Conservation (phyloP, 495 filamentous ascomycete genomes). For the Podospora sp. region DNA sequence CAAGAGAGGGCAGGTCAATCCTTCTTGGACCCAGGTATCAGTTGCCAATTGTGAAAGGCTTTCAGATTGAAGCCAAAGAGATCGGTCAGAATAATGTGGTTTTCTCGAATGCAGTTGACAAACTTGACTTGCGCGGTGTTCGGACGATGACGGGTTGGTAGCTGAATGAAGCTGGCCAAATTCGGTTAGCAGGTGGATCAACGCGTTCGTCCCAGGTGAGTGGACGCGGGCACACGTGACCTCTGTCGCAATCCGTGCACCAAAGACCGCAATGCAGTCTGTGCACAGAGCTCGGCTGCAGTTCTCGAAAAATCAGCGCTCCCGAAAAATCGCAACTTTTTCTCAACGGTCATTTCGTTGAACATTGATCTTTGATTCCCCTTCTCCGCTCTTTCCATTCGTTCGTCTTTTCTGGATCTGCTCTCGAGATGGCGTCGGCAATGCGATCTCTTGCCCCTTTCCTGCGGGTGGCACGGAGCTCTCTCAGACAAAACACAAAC, state of each 20-base stretch:
- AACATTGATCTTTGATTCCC: conserved; percentile 21
- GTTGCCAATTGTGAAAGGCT: too few species aligned
- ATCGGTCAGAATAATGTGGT: too few species aligned
- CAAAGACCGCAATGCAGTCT: not conserved
- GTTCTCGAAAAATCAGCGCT: conserved; percentile 26
- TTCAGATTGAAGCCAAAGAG: too few species aligned
- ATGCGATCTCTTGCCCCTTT: conserved; percentile 68
- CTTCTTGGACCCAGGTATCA: too few species aligned
- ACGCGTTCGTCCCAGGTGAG: not conserved
- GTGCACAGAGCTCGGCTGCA: conserved; percentile 15
- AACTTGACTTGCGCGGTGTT: too few species aligned
- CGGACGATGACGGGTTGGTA: too few species aligned
- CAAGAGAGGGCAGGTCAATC: too few species aligned
- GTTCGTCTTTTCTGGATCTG: conserved; percentile 32
- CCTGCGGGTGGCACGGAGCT: conserved; percentile 66
- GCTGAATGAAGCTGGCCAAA: too few species aligned
- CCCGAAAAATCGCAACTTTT: conserved; percentile 8
- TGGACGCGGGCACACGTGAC: conserved; percentile 8
- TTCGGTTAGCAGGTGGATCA: too few species aligned
- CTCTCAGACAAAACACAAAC: conserved; percentile 62
- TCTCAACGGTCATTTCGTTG: not conserved
- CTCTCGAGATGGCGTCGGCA: conserved; percentile 64
- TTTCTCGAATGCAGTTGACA: too few species aligned
- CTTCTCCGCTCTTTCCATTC: conserved; percentile 35
- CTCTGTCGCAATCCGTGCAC: not conserved